Evolutionary conservation across 305 asterid species (phyloP), one percentile per base, ranked within the genome.

Genomic region (Fraxinus latifolia): DNA sequence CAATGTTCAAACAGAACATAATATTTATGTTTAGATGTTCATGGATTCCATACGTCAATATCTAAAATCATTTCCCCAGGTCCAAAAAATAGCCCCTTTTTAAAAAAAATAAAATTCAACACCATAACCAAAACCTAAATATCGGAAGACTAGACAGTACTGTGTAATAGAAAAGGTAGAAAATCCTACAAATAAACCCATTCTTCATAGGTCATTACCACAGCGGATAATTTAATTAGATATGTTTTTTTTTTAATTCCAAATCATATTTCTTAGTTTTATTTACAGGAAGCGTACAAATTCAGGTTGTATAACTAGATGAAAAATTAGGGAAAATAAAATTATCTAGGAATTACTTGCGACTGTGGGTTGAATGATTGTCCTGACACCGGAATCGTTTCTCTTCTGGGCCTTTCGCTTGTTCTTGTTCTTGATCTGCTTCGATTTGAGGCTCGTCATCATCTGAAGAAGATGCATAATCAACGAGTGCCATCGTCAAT

Each of bases 401-500:
- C 53, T 62, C 84, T 42, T 86, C 80, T n/a, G 80, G 83, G 44
- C 37, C 14, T 29, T 44, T 37, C 50, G 60, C 79, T 42, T 83
- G 82, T 25, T 27, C 32, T 25, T 72, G 62, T 50, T n/a, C 62
- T 50, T n/a, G 21, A 1, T 50, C 23, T 50, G 8, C 62, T 50
- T 15, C 74, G 79, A 27, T 12, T 53, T 19, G 75, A 2, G 88
- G 86, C 78, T 88, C 89, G 79, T 89, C 93, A 76, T 90, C 93
- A 72, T 90, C 93, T 60, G 93, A 90, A 84, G 97, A 94, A 31
- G 91, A 91, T 50, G 92, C 95, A 83, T 94, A 94, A 81, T 90
- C 96, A 80, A 94, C 97, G 89, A 94, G 91, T 85, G 97, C 90
- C 98, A 94, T 94, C 2, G 74, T 81, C 76, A 2, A 25, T 74